phyloP scores from a whole-genome alignment of 148 eudicot genomes.

The Vaccinium vitisidaea region DNA sequence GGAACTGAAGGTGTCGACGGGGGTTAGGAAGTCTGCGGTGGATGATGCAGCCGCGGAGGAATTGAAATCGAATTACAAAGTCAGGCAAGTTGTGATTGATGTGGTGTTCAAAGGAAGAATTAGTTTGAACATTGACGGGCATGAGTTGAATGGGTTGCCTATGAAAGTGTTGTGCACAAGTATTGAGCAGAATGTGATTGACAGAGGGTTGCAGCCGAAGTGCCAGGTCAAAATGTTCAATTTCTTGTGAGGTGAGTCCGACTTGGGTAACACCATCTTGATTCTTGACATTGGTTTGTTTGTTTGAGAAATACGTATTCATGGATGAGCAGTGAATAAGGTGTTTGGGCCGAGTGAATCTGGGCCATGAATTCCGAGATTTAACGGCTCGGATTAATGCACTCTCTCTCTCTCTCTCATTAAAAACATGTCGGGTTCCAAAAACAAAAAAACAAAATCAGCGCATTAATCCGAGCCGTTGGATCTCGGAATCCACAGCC shows the following conservation, averaged over 20 bases:
- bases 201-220: not conserved
- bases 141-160: not conserved
- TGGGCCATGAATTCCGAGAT: too few relatives aligned
- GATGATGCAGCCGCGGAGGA: not conserved
- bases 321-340: too few relatives aligned
- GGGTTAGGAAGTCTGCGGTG: not conserved
- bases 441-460: too few relatives aligned
- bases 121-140: not conserved
- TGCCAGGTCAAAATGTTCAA: slow-evolving; percentile 6
- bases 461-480: too few relatives aligned
- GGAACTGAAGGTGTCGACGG: not conserved
- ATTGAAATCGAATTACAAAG: not conserved
- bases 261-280: not conserved
- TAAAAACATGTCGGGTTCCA: too few relatives aligned
- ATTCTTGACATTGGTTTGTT: not conserved
- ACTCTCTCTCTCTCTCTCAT: too few relatives aligned
- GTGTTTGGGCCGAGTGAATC: too few relatives aligned
- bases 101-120: not conserved
- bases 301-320: too few relatives aligned
- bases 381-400: too few relatives aligned
- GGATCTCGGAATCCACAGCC: too few relatives aligned
- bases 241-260: not conserved
- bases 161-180: not conserved
- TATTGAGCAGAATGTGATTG: not conserved
- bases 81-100: not conserved